phyloP scores from a whole-genome alignment of 2,329 filamentous ascomycete genomes.

The Aspergillus pseudonomiae region DNA sequence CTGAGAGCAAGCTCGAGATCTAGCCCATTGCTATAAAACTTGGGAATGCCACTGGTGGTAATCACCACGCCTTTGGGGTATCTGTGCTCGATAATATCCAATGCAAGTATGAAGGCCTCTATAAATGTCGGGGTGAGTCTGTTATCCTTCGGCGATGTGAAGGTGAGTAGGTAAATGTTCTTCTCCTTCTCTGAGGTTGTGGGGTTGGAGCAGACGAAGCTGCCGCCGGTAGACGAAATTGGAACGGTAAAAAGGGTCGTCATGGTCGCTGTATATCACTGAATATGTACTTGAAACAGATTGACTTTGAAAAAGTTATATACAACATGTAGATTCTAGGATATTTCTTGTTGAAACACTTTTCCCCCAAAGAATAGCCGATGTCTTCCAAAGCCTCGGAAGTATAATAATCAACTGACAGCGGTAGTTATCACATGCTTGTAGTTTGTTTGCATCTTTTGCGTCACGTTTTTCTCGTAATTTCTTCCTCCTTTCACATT shows the following conservation, averaged over 20 bases:
- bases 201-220: conserved; percentile 65
- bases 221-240: conserved; percentile 57
- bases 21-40: conserved; percentile 85
- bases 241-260: conserved; percentile 62
- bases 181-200: conserved; percentile 42
- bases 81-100: conserved; percentile 73
- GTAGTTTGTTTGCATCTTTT: too few relatives aligned
- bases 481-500: too few relatives aligned
- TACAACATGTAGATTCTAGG: background rate
- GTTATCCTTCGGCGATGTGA: conserved; percentile 74
- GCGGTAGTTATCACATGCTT: background rate
- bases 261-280: conserved; percentile 24
- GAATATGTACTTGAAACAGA: background rate
- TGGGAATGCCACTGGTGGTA: conserved; percentile 73
- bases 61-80: conserved; percentile 73
- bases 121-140: conserved; percentile 71
- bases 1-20: conserved; percentile 69
- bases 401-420: background rate
- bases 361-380: background rate
- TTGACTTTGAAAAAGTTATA: background rate
- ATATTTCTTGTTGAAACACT: background rate
- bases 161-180: conserved; percentile 71
- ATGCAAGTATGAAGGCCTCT: conserved; percentile 66
- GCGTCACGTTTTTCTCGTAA: too few relatives aligned
- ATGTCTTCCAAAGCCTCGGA: background rate